Evolutionary conservation across 176 grass and related monocot genomes (phyloP).

Genomic region (Zea luxurians): DNA sequence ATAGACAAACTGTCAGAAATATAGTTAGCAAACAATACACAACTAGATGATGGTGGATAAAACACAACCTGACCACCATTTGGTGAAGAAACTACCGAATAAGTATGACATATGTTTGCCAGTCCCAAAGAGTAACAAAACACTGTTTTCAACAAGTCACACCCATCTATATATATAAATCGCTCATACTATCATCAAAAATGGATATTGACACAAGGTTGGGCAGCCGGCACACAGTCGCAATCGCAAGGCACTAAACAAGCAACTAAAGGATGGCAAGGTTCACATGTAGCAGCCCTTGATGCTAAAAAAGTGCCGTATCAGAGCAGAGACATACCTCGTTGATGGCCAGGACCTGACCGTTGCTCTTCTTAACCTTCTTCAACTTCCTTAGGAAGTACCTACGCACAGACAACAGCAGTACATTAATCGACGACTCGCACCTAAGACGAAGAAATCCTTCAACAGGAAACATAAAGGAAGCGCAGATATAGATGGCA

Average conservation of each 20-base stretch:
- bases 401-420: slow-evolving; percentile 22
- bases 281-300: background rate
- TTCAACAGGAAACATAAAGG: background rate
- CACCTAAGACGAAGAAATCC: background rate
- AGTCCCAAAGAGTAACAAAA: background rate
- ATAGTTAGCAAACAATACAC: background rate
- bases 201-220: background rate
- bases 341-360: slow-evolving; percentile 75
- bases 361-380: slow-evolving; percentile 95
- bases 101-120: background rate
- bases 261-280: background rate
- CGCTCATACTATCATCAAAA: background rate
- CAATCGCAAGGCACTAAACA: background rate
- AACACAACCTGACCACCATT: background rate
- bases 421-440: background rate
- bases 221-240: background rate
- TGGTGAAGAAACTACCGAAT: background rate
- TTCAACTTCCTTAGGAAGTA: slow-evolving; percentile 88
- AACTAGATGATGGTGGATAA: background rate
- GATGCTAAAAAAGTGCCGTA: background rate
- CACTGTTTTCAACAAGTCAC: background rate
- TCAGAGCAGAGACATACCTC: slow-evolving; percentile 42
- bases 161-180: background rate
- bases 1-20: background rate
- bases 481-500: background rate